Evolutionary conservation across 202 grass and related monocot genomes (phyloP), one percentile per base, ranked within the genome.

Genomic region (Dendrocalamus latiflorus): DNA sequence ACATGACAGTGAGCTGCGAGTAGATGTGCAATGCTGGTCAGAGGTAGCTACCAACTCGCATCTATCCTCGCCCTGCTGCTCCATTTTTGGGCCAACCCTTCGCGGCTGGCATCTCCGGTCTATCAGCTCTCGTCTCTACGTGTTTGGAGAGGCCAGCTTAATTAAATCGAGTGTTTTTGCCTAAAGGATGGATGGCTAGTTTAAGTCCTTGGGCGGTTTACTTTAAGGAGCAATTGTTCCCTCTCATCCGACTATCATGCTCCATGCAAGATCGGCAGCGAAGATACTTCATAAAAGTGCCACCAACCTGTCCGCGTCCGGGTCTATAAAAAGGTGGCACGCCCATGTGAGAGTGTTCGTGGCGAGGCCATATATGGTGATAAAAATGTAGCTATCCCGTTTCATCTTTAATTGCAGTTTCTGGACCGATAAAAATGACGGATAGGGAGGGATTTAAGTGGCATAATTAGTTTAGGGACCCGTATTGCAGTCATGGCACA

Each of bases 281-380:
- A 9, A 68, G 76, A 47, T n/a, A 17, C 48, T 75, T 24, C 2
- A 25, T 68, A 14, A 14, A 20, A 51, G 30, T 20, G 11, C 13
- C 54, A 16, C 54, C 48, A 34, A 26, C 64, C 14, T 76, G 82
- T 84, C 82, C 54, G 20, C 6, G 28, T 65, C 50, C 25, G 24
- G 25, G 48, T 43, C 47, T 66, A 47, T 58, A 24, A 24, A 58
- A 54, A 59, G 36, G 60, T 1, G 43, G 69, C 86, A 88, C 22
- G 45, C 4, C 87, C 87, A 85, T 85, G 87, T 89, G 87, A 14
- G 86, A 6, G 70, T 43, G 70, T 70, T 75, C 12, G 69, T n/a
- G 68, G 60, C 75, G 2, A 74, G 15, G 86, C 30, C 10, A 30
- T 70, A 3, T 22, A 16, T 45, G 65, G 26, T 13, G 36, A 30